A percentile compares a stretch with the other conserved stretches of the same genome.
Evolutionary conservation across 257 asterid genomes (phyloP).

Genomic region (Hygrophila difformis): DNA sequence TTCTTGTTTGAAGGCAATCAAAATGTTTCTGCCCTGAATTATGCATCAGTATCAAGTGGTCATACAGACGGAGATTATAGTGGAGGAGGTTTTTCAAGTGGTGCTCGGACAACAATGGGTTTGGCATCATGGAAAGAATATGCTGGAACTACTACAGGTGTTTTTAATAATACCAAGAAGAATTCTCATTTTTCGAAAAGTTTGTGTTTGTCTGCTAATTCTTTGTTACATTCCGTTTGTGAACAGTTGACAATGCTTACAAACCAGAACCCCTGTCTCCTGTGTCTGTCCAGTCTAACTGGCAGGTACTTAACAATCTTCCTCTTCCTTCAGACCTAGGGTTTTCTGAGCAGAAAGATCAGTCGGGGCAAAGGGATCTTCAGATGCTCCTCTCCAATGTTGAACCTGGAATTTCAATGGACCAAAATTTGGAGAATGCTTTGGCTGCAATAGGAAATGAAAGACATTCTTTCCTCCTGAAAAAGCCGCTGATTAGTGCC

Average conservation of each 20-base stretch:
- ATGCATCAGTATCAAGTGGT: slow-evolving; percentile 30
- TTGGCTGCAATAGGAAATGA: slow-evolving; percentile 32
- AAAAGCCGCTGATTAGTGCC: slow-evolving; percentile 54
- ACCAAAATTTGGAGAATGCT: slow-evolving; percentile 34
- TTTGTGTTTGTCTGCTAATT: slow-evolving; percentile 1
- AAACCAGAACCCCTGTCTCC: slow-evolving; percentile 36
- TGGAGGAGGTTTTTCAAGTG: slow-evolving; percentile 31
- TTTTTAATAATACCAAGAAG: slow-evolving; percentile 5
- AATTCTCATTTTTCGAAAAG: slow-evolving; percentile 6
- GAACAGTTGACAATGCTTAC: slow-evolving; percentile 48
- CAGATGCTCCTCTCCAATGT: slow-evolving; percentile 34
- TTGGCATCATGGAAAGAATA: slow-evolving; percentile 53
- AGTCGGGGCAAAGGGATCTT: slow-evolving; percentile 25
- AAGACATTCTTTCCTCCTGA: slow-evolving; percentile 31
- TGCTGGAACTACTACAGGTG: slow-evolving; percentile 43
- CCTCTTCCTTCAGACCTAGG: slow-evolving; percentile 33
- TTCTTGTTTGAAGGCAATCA: slow-evolving; percentile 35
- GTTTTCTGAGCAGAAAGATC: slow-evolving; percentile 38
- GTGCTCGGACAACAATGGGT: slow-evolving; percentile 31
- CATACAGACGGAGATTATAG: slow-evolving; percentile 22
- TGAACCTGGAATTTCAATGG: slow-evolving; percentile 26
- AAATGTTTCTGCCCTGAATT: slow-evolving; percentile 24
- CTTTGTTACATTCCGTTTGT: slow-evolving; percentile 18
- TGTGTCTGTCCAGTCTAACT: slow-evolving; percentile 36
- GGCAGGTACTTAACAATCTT: slow-evolving; percentile 45